Conservation (phyloP, 768 basidiomycete genomes). For the Stropharia rugosoannulata region DNA sequence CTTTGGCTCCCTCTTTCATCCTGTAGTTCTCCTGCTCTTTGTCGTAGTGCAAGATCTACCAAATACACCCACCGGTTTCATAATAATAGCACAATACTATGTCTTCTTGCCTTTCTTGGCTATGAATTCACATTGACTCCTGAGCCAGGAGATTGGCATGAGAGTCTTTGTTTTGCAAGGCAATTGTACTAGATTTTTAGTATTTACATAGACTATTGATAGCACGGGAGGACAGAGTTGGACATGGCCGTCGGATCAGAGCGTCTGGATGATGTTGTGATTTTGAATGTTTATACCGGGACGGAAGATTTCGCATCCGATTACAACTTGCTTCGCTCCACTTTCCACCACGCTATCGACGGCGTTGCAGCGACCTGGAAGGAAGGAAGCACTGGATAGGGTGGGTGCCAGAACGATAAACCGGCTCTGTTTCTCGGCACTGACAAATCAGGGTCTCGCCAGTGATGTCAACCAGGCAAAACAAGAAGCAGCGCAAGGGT, state of each 20-base stretch:
- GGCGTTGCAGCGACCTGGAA: constrained; percentile 20
- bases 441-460: constrained; percentile 22
- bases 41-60: no score
- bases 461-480: constrained; percentile 55
- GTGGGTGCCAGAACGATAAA: constrained; percentile 26
- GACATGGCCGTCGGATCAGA: no score
- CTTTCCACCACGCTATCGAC: background rate
- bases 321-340: background rate
- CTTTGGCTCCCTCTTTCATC: no score
- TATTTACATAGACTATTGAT: background rate
- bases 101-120: no score
- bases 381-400: constrained; percentile 81
- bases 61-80: no score
- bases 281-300: background rate
- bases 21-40: no score
- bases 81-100: no score
- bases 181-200: no score
- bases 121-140: no score
- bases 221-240: no score
- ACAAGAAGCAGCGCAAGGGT: constrained; percentile 58
- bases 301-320: background rate
- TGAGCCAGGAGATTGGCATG: no score
- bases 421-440: constrained; percentile 3
- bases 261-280: background rate
- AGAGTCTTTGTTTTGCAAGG: no score